Evolutionary conservation across 371 early-diverging fungal genomes (phyloP), one percentile per base, ranked within the genome.

Genomic region (Umbelopsis sp.): DNA sequence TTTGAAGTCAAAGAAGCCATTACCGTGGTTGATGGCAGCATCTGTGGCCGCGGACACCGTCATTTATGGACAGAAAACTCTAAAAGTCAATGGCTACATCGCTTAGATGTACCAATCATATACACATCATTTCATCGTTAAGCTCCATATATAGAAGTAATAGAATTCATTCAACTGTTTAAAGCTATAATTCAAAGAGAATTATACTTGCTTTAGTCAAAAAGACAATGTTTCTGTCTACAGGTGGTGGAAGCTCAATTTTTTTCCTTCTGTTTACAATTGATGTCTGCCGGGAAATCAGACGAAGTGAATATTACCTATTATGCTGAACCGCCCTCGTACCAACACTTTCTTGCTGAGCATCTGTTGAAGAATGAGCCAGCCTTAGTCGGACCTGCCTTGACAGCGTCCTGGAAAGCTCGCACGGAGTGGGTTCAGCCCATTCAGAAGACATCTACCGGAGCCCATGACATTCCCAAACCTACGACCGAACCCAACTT

Each of bases 311-410:
- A 66, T 62, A 80, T 86, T 44, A 72, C 73, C 35, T 82, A 80
- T 41, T 85, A 81, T 70, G 73, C 75, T 18, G 69, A 70, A 32
- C 76, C 81, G 7, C 87, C 80, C 0, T 72, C 70, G 32, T 88
- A 87, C 50, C 50, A 77, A 8, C 75, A 84, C 12, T 92, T 92
- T 72, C 76, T 86, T 2, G 53, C 73, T 4, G 69, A 78, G 0
- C 87, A 86, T 63, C 75, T 91, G 38, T 74, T 77, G 4, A 85
- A 87, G 44, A 91, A 91, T 71, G 32, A 72, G 1, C 92, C 92
- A 2, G 86, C 86, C 3, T 65, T 92, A 14, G 78, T 92, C 51
- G 90, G 90, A 0, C 78, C 89, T 2, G 50, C 72, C 0, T 72
- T 87, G 29, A 90, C 89, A 0, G 44, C 67, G 1, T n/a, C 69